Evolutionary conservation across 495 filamentous ascomycete genomes (phyloP).

Genomic region (Neurospora sp.): DNA sequence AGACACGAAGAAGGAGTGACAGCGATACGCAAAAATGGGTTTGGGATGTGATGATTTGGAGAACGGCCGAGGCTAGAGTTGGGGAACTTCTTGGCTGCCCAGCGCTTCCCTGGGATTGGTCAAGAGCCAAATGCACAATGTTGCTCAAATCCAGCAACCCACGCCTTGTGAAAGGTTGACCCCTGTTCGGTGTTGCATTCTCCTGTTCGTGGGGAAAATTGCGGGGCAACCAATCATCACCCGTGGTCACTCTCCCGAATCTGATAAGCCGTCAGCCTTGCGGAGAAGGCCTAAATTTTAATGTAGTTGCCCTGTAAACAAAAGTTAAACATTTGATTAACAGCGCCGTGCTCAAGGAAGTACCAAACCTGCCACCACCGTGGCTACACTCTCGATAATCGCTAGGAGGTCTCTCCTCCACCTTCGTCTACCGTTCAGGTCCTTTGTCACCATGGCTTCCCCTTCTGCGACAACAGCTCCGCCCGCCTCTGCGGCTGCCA

Average conservation of each 20-base stretch:
- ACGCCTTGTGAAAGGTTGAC: background rate
- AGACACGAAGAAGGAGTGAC: background rate
- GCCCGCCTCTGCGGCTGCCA: background rate
- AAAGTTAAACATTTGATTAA: background rate
- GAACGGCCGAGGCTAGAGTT: background rate
- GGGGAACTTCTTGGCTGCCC: background rate
- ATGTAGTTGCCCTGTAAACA: background rate
- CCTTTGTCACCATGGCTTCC: constrained; percentile 10
- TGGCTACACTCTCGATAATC: background rate
- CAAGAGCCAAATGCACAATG: background rate
- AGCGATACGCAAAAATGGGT: background rate
- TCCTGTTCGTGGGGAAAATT: background rate
- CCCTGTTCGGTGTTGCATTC: background rate
- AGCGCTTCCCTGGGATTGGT: background rate
- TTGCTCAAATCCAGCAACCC: background rate
- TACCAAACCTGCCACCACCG: background rate
- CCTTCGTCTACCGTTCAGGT: background rate
- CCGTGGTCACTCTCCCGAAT: background rate
- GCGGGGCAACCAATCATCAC: background rate
- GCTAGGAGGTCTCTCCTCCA: background rate
- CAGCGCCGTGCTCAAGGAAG: background rate
- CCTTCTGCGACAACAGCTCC: background rate
- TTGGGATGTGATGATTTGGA: background rate
- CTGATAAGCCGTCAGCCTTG: constrained; percentile 7
- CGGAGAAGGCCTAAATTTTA: constrained; percentile 8